Evolutionary conservation across 2,329 filamentous ascomycete species (phyloP).

Genomic region (Penicillium hesseltinei): DNA sequence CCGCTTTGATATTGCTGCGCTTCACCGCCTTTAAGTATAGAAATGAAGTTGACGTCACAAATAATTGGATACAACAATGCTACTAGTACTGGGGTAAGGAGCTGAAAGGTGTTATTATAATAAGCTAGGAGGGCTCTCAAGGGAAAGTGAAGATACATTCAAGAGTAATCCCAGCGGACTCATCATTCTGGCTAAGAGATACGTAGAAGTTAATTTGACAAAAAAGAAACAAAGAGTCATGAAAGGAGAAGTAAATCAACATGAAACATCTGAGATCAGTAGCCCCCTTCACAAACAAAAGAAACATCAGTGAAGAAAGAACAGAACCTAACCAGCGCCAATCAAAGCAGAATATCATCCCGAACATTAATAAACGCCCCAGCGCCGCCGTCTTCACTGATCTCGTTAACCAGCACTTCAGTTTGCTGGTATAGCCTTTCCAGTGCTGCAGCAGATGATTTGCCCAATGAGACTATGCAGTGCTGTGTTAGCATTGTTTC

Average conservation of each 20-base stretch:
- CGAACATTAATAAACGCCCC: slow-evolving; percentile 77
- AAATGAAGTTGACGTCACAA: neutral
- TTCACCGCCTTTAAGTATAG: neutral
- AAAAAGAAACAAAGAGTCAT: neutral
- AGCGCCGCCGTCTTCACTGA: slow-evolving; percentile 74
- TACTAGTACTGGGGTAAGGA: neutral
- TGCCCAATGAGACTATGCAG: slow-evolving; percentile 75
- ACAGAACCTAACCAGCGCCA: slow-evolving; percentile 5
- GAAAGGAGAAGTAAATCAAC: neutral
- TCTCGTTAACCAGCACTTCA: slow-evolving; percentile 76
- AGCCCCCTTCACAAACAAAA: neutral
- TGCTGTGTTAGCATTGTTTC: neutral
- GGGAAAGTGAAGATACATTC: neutral
- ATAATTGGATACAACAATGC: neutral
- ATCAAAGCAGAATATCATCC: slow-evolving; percentile 47
- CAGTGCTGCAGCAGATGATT: slow-evolving; percentile 80
- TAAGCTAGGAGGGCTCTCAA: neutral
- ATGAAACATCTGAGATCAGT: neutral
- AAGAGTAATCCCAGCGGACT: neutral
- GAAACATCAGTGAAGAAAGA: neutral
- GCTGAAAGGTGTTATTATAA: neutral
- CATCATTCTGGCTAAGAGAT: slow-evolving; percentile 5
- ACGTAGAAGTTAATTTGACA: neutral
- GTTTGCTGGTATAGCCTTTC: slow-evolving; percentile 86
- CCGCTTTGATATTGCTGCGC: neutral